Conservation (phyloP, 805 yeast genomes). For the Lachancea dasiensis region DNA sequence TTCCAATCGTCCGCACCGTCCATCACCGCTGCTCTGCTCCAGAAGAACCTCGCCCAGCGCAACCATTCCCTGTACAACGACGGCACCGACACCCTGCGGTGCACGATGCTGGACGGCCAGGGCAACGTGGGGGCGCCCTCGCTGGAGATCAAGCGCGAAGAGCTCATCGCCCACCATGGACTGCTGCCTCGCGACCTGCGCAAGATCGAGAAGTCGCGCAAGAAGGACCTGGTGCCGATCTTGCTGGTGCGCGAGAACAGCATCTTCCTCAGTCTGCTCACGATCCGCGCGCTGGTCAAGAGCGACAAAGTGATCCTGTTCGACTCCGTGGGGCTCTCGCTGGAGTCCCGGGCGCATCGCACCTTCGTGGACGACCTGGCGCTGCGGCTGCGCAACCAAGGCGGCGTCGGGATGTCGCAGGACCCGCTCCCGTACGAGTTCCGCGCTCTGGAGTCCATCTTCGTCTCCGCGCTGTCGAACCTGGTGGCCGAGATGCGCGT, state of each 20-base stretch:
- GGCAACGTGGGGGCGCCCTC: slow-evolving; percentile 71
- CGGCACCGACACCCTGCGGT: slow-evolving; percentile 46
- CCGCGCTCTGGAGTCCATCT: slow-evolving; percentile 81
- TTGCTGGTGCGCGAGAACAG: slow-evolving; percentile 70
- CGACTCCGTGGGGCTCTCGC: slow-evolving; percentile 39
- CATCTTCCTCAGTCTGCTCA: slow-evolving; percentile 68
- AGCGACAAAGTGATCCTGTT: slow-evolving; percentile 68
- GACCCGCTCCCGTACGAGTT: slow-evolving; percentile 74
- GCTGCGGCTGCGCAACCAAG: slow-evolving; percentile 19
- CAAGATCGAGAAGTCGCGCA: slow-evolving; percentile 70
- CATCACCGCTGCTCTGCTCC: slow-evolving; percentile 31
- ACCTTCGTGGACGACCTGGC: slow-evolving; percentile 23
- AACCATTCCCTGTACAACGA: slow-evolving; percentile 31
- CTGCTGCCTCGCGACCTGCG: slow-evolving; percentile 85
- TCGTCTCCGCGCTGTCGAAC: slow-evolving; percentile 72
- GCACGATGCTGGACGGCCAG: slow-evolving; percentile 68
- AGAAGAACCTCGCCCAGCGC: slow-evolving; percentile 35
- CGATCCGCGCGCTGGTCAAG: slow-evolving; percentile 74
- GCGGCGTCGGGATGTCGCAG: slow-evolving; percentile 17
- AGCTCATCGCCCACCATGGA: slow-evolving; percentile 66
- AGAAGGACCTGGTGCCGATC: slow-evolving; percentile 63
- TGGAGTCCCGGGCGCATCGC: slow-evolving; percentile 26
- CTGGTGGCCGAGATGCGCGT: slow-evolving; percentile 83
- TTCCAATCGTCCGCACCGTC: slow-evolving; percentile 7
- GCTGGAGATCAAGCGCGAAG: slow-evolving; percentile 65